Base-by-base conservation (phyloP, 139 green algal genomes). In the Dunaliella primolecta region DNA sequence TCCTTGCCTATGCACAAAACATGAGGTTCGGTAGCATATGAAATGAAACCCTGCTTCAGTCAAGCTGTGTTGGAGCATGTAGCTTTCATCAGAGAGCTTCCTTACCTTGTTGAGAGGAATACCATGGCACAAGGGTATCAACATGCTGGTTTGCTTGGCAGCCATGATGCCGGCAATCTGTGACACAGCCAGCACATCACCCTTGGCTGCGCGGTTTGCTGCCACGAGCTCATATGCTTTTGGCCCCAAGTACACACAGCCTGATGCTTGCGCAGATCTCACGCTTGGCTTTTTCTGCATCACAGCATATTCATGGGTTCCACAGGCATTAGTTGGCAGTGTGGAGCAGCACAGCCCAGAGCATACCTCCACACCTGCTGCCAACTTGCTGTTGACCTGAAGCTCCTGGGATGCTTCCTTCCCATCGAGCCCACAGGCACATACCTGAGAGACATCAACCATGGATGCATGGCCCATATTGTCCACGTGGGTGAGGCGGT, bases 91-190 rank as follows among this genome's bases (percentile, higher is more conserved):
- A n/a, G n/a, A n/a, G n/a, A n/a, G n/a, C n/a, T n/a, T n/a, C n/a
- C 82, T 34, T 64, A 89, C 91, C 85, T 93, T 92, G 84, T 81
- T 93, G 70, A 98, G 86, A 11, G 90, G 80, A 3, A 98, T 90
- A 81, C 91, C 93, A 86, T 98, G 95, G 89, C 95, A 98, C 46
- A 98, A 89, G 15, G 97, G 97, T 70, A 99, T 99, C 77, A 98
- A 87, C 0, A 21, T 35, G 2, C 86, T 32, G 0, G 95, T 98
- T 34, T 93, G 87, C 86, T 99, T 99, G 55, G 97, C 96, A 1
- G 82, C 97, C 87, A 92, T 96, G 78, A 99, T 97, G 34, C 97
- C 96, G 0, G 97, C 97, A 38, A 99, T 81, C 88, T 96, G 90
- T 0, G 97, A 94, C 21, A 95, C 89, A 2, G 86, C 90, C 30